phyloP scores from a whole-genome alignment of 2,329 filamentous ascomycete genomes.

The Sclerotiophoma versabilis region DNA sequence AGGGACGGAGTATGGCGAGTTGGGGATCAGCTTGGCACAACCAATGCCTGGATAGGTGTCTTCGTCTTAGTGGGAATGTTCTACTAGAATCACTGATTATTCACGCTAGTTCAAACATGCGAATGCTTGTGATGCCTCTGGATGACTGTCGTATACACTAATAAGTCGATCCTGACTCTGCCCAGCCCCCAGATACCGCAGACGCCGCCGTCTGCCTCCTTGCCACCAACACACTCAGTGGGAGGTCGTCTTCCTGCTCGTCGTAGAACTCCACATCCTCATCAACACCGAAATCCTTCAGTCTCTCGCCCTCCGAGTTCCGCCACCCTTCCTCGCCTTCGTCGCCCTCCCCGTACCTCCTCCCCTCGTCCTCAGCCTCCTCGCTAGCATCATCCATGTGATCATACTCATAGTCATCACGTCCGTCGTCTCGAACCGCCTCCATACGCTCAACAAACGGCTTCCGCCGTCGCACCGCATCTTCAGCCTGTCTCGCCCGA shows the following conservation, averaged over 20 bases:
- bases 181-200: not conserved
- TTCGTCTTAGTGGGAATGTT: constrained; percentile 22
- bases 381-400: constrained; percentile 32
- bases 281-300: constrained; percentile 81
- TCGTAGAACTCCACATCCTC: constrained; percentile 75
- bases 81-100: constrained; percentile 35
- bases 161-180: not conserved
- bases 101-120: constrained; percentile 22
- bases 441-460: constrained; percentile 54
- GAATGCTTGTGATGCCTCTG: not conserved
- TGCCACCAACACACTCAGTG: constrained; percentile 69
- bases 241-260: constrained; percentile 71
- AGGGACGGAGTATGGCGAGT: constrained; percentile 7
- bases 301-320: constrained; percentile 76
- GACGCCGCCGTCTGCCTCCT: constrained; percentile 25
- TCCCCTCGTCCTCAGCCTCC: constrained; percentile 26
- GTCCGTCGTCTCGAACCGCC: constrained; percentile 6
- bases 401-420: constrained; percentile 27
- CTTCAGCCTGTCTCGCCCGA: constrained; percentile 60
- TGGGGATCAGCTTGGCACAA: not conserved
- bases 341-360: constrained; percentile 24
- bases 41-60: constrained; percentile 10
- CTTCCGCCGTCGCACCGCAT: constrained; percentile 53
- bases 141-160: not conserved
- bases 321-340: constrained; percentile 70